Evolutionary conservation across 2,329 filamentous ascomycete genomes (phyloP), one percentile per base, ranked within the genome.

Genomic region (Colletotrichum filicis): DNA sequence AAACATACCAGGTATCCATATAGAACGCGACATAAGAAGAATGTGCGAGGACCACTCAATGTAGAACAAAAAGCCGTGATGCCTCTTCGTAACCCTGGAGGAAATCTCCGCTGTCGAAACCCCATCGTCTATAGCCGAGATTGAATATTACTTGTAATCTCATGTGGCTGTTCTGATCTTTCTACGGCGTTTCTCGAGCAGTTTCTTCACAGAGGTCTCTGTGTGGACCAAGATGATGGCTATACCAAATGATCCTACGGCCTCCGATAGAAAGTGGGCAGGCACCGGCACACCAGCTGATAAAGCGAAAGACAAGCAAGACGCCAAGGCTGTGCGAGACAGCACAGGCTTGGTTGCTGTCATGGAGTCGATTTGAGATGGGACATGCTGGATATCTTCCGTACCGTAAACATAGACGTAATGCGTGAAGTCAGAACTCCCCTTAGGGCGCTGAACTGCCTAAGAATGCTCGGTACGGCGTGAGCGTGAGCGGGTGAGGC

Each of bases 31-130:
- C 79, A 68, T 83, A 85, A 1, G 82, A 66, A 0, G 81, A 82
- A 3, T 82, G 64, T 30, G 87, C 83, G 22, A 89, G 84, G 0
- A 90, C 85, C 1, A 90, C 85, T 0, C 89, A 88, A 57, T 89
- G 88, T 1, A 85, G 83, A 19, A 84, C 49, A 1, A 91, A 84
- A 70, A 91, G 80, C 32, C 84, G 82, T 1, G 52, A 0, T 88
- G 88, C 3, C 87, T 79, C 12, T 85, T 78, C 22, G 87, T 79
- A 7, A 80, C 80, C 3, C 59, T 89, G 19, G 55, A 66, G 57
- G 65, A 82, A 75, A 30, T 76, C 75, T 53, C 80, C 74, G 49
- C 75, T 60, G 32, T 69, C 11, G 71, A 74, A 58, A 74, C 52
- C 35, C 74, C 37, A 66, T 66, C 42, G 53, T 60, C 66, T 1